Evolutionary conservation across 2,329 filamentous ascomycete genomes (phyloP).

Genomic region (Cladosporium sp.): DNA sequence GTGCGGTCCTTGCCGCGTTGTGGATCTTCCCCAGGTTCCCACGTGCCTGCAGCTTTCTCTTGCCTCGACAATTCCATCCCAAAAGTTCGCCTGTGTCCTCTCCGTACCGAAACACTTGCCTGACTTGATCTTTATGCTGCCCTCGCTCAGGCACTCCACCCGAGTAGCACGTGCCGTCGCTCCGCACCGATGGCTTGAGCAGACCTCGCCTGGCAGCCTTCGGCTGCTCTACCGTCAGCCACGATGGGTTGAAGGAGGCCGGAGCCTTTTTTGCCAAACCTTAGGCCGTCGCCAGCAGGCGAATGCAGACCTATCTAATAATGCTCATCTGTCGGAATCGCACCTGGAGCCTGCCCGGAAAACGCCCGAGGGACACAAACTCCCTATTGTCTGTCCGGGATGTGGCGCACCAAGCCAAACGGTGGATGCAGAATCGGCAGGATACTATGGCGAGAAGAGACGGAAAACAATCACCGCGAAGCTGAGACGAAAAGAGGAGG

Average conservation of each 20-base stretch:
- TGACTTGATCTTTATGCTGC: constrained; percentile 7
- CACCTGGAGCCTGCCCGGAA: neutral
- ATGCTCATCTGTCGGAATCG: neutral
- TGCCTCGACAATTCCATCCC: neutral
- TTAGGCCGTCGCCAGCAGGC: neutral
- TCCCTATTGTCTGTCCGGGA: constrained; percentile 47
- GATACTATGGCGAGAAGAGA: constrained; percentile 46
- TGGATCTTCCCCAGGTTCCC: neutral
- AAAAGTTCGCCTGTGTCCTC: too few relatives aligned
- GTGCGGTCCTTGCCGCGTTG: constrained; percentile 1
- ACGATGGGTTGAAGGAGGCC: neutral
- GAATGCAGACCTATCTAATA: neutral
- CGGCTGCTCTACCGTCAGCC: neutral
- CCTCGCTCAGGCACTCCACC: constrained; percentile 7
- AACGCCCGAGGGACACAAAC: constrained; percentile 6
- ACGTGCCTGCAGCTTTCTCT: neutral
- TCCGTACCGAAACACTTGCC: neutral
- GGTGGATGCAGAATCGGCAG: constrained; percentile 47
- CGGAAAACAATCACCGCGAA: constrained; percentile 35
- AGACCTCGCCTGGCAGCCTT: constrained; percentile 7
- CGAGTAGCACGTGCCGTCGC: constrained; percentile 8
- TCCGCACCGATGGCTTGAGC: constrained; percentile 9
- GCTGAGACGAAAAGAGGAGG: constrained; percentile 28
- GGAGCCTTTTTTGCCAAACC: constrained; percentile 1
- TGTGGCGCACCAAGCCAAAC: constrained; percentile 57